Conservation (phyloP, 495 filamentous ascomycete genomes). For the Glarea lozoyensis region DNA sequence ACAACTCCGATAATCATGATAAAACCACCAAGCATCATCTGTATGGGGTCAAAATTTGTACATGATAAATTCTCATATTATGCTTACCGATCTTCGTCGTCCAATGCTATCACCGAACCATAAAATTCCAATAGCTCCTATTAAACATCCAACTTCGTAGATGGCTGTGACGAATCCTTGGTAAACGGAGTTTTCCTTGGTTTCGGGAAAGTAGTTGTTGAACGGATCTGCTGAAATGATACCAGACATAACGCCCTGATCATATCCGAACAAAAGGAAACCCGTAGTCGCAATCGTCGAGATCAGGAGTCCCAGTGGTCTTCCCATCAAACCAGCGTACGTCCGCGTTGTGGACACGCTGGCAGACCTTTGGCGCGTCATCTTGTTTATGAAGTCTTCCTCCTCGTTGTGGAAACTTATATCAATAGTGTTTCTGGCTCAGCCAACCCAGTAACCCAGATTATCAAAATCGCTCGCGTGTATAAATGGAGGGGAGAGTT, state of each 20-base stretch:
- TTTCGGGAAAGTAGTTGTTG: constrained; percentile 59
- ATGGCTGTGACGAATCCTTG: constrained; percentile 77
- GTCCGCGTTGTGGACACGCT: too few species aligned
- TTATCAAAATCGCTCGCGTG: too few species aligned
- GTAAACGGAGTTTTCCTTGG: constrained; percentile 51
- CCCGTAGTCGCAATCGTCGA: constrained; percentile 63
- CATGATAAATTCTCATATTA: neutral
- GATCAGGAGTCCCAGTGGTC: constrained; percentile 51
- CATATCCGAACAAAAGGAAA: constrained; percentile 58
- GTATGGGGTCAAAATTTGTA: constrained; percentile 8
- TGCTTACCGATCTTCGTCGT: constrained; percentile 41
- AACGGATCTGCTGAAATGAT: constrained; percentile 58
- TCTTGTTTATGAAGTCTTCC: too few species aligned
- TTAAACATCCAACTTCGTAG: constrained; percentile 72
- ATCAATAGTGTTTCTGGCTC: too few species aligned
- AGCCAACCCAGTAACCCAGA: too few species aligned
- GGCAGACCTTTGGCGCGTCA: too few species aligned
- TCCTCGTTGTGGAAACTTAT: too few species aligned
- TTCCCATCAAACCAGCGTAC: constrained; percentile 60
- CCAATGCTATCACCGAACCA: constrained; percentile 60
- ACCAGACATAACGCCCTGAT: constrained; percentile 65
- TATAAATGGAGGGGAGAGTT: too few species aligned
- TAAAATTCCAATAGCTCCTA: constrained; percentile 65
- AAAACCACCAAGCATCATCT: constrained; percentile 50
- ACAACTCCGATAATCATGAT: constrained; percentile 70